These are phyloP conservation scores for Pythium graminicola DNA, from an alignment of 352 stramenopile genomes.

Conservation along the genomic window DNA sequence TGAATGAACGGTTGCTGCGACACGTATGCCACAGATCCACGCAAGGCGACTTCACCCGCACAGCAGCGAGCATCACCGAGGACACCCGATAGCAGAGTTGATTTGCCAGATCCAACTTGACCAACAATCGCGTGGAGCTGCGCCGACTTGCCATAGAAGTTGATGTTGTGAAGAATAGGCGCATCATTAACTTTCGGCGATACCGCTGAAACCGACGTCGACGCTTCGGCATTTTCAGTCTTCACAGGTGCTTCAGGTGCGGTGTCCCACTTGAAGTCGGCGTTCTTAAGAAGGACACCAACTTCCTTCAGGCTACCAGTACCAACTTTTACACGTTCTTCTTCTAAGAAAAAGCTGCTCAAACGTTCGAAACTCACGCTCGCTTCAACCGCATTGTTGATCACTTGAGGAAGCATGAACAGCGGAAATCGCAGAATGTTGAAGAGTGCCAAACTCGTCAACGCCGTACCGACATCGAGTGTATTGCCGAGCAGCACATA, in stretches of 20 bases:
- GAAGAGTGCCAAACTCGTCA: conserved; percentile 92
- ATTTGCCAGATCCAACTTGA: conserved; percentile 79
- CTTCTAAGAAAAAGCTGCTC: conserved; percentile 56
- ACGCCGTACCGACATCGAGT: conserved; percentile 83
- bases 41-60: conserved; percentile 23
- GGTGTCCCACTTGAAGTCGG: conserved; percentile 62
- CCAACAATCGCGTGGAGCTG: conserved; percentile 76
- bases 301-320: conserved; percentile 70
- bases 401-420: conserved; percentile 92
- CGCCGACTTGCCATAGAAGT: conserved; percentile 55
- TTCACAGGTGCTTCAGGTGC: conserved; percentile 13
- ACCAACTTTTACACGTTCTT: conserved; percentile 65
- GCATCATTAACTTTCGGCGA: conserved; percentile 26
- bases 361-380: conserved; percentile 59
- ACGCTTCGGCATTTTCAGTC: conserved; percentile 44
- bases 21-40: conserved; percentile 44
- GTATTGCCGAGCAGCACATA: conserved; percentile 65
- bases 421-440: conserved; percentile 95
- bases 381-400: conserved; percentile 93
- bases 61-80: conserved; percentile 34
- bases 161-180: conserved; percentile 44
- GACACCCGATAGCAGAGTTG: conserved; percentile 43
- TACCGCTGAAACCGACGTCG: conserved; percentile 20
- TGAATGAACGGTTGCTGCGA: conserved; percentile 57
- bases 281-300: conserved; percentile 41